Base-by-base conservation (phyloP, 176 grass and related monocot species). In the Puccinellia tenuiflora region DNA sequence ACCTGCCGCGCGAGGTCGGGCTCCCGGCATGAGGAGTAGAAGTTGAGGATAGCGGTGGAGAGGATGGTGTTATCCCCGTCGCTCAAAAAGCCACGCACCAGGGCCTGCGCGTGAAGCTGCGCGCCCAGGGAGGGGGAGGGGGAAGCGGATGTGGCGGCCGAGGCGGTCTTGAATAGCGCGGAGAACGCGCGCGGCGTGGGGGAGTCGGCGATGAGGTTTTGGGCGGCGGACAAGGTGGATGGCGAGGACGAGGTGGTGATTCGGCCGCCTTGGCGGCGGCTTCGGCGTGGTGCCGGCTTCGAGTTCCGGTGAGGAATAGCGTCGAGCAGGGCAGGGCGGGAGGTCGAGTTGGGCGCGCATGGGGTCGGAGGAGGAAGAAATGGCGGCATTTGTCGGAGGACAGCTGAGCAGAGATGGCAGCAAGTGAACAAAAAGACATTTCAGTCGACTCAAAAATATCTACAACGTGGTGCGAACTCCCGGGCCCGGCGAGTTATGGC, bases 91-190 rank as follows among this genome's bases (percentile, higher is more conserved):
- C 71, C 47, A 11, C 70, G 37, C 35, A 54, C 57, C 42, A 73
- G 55, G 24, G 68, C 78, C 60, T 84, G 60, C 59, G 82, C 82
- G 46, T 84, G 82, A 73, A 84, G 82, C 82, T 84, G 72, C 45
- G 15, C 6, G 16, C 73, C 72, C 10, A 84, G 10, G 57, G 45
- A 84, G n/a, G n/a, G n/a, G n/a, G n/a, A n/a, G n/a, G 2, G 31
- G n/a, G 28, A 21, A 33, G 24, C 10, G 40, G 16, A 30, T 0
- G 43, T 30, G 43, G 72, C 9, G 72, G 59, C 50, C 1, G 73
- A 67, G 46, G 73, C 46, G 17, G 33, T 22, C 72, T 76, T 77
- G 60, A 77, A 66, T 33, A 84, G 82, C 16, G 73, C 45, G 33
- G 60, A 54, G 59, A 84, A 77, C 14, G 22, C 71, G 59, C 45